Conservation (phyloP, 768 basidiomycete species). For the Boletellus emodensis region DNA sequence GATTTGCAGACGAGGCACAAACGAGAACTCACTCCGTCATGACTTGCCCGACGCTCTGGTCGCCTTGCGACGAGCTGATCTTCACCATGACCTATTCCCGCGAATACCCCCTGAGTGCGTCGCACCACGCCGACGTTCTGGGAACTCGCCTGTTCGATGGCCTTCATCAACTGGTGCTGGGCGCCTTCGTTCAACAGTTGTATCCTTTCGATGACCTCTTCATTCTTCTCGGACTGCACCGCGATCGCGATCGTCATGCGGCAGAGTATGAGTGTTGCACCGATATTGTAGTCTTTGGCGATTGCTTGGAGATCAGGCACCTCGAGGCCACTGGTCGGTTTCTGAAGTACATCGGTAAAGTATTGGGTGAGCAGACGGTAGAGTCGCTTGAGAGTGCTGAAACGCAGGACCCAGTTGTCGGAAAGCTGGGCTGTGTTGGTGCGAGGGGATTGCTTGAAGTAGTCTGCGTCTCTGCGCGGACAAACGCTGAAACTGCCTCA, state of each 20-base stretch:
- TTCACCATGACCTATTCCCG: conserved; percentile 67
- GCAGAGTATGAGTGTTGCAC: conserved; percentile 70
- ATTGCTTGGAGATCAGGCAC: conserved; percentile 87
- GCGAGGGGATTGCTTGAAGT: conserved; percentile 65
- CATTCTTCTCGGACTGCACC: conserved; percentile 85
- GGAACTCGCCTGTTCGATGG: conserved; percentile 78
- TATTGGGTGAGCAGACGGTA: conserved; percentile 89
- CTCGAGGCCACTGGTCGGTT: conserved; percentile 70
- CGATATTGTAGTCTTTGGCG: conserved; percentile 67
- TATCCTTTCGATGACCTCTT: conserved; percentile 86
- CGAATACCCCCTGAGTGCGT: conserved; percentile 1
- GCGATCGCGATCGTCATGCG: conserved; percentile 80
- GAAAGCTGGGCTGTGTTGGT: conserved; percentile 56
- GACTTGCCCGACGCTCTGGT: conserved; percentile 47
- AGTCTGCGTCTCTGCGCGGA: conserved; percentile 62
- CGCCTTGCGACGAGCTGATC: conserved; percentile 50
- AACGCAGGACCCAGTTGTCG: conserved; percentile 89
- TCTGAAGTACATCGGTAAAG: conserved; percentile 78
- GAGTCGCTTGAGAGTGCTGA: conserved; percentile 76
- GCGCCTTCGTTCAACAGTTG: conserved; percentile 77
- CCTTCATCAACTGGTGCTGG: conserved; percentile 88
- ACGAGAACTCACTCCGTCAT: conserved; percentile 72
- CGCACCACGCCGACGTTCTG: neutral
- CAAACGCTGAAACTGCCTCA: conserved; percentile 7
- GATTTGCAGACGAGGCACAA: conserved; percentile 3